These are phyloP conservation scores for Dothiorella sarmentorum DNA, from an alignment of 2,329 filamentous ascomycete species.

Conservation along the genomic window DNA sequence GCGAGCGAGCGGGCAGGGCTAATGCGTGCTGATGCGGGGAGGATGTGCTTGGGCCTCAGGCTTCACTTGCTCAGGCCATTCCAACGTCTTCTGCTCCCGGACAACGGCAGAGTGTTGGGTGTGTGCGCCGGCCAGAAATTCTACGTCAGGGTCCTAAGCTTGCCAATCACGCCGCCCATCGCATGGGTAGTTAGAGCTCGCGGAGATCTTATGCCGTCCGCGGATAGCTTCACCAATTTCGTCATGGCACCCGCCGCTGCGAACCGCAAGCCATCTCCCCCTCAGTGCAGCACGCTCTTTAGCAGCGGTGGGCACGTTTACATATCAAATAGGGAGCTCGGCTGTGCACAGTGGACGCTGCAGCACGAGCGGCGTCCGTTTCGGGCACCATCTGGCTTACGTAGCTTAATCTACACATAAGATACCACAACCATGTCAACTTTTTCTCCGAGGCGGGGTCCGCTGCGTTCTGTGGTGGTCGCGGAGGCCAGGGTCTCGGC, in stretches of 20 bases:
- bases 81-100: neutral
- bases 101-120: neutral
- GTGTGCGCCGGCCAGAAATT: neutral
- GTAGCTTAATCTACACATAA: neutral
- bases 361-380: neutral
- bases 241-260: constrained; percentile 2
- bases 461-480: constrained; percentile 23
- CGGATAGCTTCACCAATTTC: constrained; percentile 10
- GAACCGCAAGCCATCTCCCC: too few relatives aligned
- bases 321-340: neutral
- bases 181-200: constrained; percentile 7
- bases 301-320: neutral
- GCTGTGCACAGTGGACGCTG: neutral
- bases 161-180: constrained; percentile 2
- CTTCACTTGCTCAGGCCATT: too few relatives aligned
- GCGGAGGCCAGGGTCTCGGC: constrained; percentile 26
- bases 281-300: neutral
- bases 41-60: constrained; percentile 5
- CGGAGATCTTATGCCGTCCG: constrained; percentile 9
- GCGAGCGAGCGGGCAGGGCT: constrained; percentile 10
- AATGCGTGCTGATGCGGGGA: constrained; percentile 12
- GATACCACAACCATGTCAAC: neutral
- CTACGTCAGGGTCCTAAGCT: neutral
- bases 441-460: neutral
- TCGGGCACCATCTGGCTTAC: neutral